Evolutionary conservation across 768 basidiomycete species (phyloP), one percentile per base, ranked within the genome.

Genomic region (Scleroderma citrinum): DNA sequence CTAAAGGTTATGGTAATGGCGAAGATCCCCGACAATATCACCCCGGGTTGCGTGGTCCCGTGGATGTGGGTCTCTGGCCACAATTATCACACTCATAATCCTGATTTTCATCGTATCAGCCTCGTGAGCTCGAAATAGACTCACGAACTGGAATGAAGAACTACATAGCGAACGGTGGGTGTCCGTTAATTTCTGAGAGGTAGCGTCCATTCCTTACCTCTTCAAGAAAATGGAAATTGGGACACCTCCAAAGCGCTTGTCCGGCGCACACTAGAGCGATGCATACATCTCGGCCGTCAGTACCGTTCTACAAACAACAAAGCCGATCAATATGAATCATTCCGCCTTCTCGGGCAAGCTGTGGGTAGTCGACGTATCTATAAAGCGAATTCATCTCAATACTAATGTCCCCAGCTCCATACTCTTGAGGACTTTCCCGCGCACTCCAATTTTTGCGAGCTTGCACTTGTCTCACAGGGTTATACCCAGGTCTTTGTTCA

Each of bases 81-180:
- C 2, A 3, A 6, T 16, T 46, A n/a, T n/a, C n/a, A 11, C 40
- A 11, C 44, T 13, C 11, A 47, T 42, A 4, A 39, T 14, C 19
- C 24, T 34, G 11, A 36, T 10, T 14, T 52, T 19, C 30, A 36
- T 17, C 8, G n/a, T n/a, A 24, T 26, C 51, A 87, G 82, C 87
- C 87, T 0, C 69, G 76, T 31, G 94, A 97, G 60, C 73, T 95
- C 1, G 86, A 93, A 57, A 75, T 97, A 7, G 94, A 97, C 63
- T 80, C 78, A 0, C 70, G 75, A 13, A 89, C 87, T 0, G 94
- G 92, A 2, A 94, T 97, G 92, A 94, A 94, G 73, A 97, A 93
- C 57, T 91, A 90, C 65, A 93, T 94, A 51, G 89, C 89, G 0
- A 94, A 93, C 64, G 81, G 82, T 79, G 50, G 11, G 58, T 36